Evolutionary conservation across 345 rosid species (phyloP), one percentile per base, ranked within the genome.

Genomic region (Aurinia saxatilis): DNA sequence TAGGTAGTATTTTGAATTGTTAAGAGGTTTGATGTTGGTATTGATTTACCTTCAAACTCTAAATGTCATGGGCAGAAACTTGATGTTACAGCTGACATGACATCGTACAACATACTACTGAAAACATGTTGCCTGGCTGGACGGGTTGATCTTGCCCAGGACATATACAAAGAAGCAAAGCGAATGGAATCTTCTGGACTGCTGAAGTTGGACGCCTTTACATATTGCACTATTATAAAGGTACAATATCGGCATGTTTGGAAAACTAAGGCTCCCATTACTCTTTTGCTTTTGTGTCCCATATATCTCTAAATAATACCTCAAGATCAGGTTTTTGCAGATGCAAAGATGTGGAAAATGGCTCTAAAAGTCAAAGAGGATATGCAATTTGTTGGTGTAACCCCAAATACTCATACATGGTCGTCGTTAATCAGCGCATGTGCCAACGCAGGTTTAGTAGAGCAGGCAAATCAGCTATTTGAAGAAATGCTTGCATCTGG

Each of bases 221-320:
- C 98, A 16, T 89, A 92, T 76, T 83, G 96, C 81, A 89, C 95
- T 11, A 82, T 92, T 44, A 76, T 92, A 61, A 92, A 87, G 93
- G 98, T 89, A 71, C 16, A 67, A 5, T 44, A 46, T 31, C 8
- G n/a, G n/a, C n/a, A n/a, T n/a, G n/a, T n/a, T n/a, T n/a, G n/a
- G n/a, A n/a, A n/a, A n/a, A n/a, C n/a, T n/a, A n/a, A n/a, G n/a
- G n/a, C 34, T 46, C 14, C 14, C 17, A 21, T 3, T 44, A 2
- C 12, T n/a, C 1, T 31, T 65, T 50, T 55, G 51, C 37, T 49
- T 19, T 40, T 61, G 25, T 50, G 37, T 27, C 19, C 17, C 59
- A 52, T n/a, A 7, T 46, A 40, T 46, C 50, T 67, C 41, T 54
- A 2, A 46, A 10, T 60, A 66, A 60, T 54, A 31, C 60, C 57